phyloP scores from a whole-genome alignment of 106 monocot species.

The Xerophyta viscosa region DNA sequence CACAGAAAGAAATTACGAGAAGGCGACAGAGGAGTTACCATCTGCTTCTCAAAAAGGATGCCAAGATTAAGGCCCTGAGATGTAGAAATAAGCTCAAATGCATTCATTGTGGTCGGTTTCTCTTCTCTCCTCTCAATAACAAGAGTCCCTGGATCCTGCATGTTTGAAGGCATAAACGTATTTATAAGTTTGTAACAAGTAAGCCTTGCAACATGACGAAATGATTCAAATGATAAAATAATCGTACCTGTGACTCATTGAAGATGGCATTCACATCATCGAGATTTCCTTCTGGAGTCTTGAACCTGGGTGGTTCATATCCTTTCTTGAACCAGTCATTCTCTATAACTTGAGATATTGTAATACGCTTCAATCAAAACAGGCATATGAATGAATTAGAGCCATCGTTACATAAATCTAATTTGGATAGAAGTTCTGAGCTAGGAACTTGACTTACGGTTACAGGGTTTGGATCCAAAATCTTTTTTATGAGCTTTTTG shows the following conservation, averaged over 20 bases:
- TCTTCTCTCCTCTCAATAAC: conserved; percentile 82
- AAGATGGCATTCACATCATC: conserved; percentile 73
- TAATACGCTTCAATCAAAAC: conserved; percentile 66
- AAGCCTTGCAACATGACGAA: no score
- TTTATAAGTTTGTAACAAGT: no score
- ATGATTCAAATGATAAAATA: no score
- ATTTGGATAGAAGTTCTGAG: background rate
- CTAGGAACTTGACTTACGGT: conserved; percentile 36
- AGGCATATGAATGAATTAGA: background rate
- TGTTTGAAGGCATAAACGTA: background rate
- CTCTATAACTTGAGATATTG: conserved; percentile 56
- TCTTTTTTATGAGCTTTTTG: conserved; percentile 87
- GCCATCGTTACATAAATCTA: background rate
- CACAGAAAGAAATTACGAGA: no score
- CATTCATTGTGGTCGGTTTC: conserved; percentile 71
- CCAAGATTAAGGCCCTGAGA: conserved; percentile 92
- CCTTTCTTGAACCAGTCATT: conserved; percentile 99
- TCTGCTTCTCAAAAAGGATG: conserved; percentile 75
- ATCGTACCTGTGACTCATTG: conserved; percentile 54
- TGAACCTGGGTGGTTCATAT: conserved; percentile 67
- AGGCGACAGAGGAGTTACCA: no score
- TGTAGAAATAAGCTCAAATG: conserved; percentile 93
- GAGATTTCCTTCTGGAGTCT: conserved; percentile 48
- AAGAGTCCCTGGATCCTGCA: conserved; percentile 58
- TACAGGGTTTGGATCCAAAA: conserved; percentile 81